These are phyloP conservation scores for Cercospora beticola DNA, from an alignment of 2,329 filamentous ascomycete genomes.

Conservation along the genomic window DNA sequence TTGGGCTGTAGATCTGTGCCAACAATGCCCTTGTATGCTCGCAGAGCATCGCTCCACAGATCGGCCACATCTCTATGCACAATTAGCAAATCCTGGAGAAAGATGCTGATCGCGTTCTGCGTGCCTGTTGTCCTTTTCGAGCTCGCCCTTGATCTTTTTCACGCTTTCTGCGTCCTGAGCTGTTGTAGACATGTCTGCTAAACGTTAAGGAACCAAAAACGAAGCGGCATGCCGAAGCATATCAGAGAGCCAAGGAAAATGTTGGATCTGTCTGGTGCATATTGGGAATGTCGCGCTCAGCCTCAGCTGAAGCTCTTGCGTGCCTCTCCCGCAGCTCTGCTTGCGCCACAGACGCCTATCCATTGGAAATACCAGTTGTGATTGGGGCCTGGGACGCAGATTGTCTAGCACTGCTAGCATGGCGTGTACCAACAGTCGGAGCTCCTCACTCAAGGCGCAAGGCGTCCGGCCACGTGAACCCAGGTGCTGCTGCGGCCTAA, in stretches of 20 bases:
- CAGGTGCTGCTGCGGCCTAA: too few relatives aligned
- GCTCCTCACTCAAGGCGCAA: neutral
- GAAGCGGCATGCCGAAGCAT: neutral
- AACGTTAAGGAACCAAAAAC: neutral
- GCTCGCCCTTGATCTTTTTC: slow-evolving; percentile 6
- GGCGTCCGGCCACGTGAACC: neutral
- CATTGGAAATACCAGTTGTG: neutral
- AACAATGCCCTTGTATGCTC: slow-evolving; percentile 11
- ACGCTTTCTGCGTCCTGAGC: neutral
- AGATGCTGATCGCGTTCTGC: neutral
- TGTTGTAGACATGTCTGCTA: neutral
- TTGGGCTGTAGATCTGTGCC: slow-evolving; percentile 10
- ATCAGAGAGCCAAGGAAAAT: neutral
- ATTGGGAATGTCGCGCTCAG: neutral
- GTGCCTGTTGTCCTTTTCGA: slow-evolving; percentile 11
- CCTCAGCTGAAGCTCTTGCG: neutral
- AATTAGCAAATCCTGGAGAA: neutral
- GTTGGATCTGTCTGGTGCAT: neutral
- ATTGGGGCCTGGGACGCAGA: neutral
- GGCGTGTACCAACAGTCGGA: neutral
- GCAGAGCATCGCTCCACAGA: slow-evolving; percentile 12
- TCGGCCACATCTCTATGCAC: slow-evolving; percentile 8
- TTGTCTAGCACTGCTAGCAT: neutral
- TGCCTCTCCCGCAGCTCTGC: neutral
- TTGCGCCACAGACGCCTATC: neutral